Evolutionary conservation across 2,329 filamentous ascomycete species (phyloP), one percentile per base, ranked within the genome.

Genomic region (Calonectria pauciramosa): DNA sequence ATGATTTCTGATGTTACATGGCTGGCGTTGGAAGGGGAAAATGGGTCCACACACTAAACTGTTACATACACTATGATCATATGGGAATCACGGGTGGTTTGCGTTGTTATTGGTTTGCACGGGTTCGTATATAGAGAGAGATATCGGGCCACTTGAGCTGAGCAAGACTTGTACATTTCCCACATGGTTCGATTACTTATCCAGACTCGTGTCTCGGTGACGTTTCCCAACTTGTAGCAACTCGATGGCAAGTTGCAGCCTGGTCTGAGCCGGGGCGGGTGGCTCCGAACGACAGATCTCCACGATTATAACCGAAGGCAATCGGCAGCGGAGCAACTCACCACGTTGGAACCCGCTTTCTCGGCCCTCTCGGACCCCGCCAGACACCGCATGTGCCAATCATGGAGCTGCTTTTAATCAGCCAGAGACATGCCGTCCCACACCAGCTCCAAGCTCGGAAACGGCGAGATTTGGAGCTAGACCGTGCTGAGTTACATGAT

Each of bases 271-370:
- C 26, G 41, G 44, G 34, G 56, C 56, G 16, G 9, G 36, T 30
- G 23, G 56, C 56, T 41, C 56, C 56, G 23, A 28, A 41, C 56
- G 23, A 63, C 38, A 20, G 34, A 63, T 63, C 56, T 63, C 23
- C 56, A 63, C 32, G 56, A 63, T 41, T 28, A 63, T 38, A 63
- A 66, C 78, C 78, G 77, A 72, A 54, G 66, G 41, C 41, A 23
- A 38, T 76, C 75, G 78, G 77, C 66, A 63, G 67, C 71, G 72
- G 74, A 70, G 38, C 49, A 71, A 71, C 71, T 71, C 54, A 36
- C 30, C 54, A 41, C 32, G 56, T 36, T 72, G 69, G 68, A 47
- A 44, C 54, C 74, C 65, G 65, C 66, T 16, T 64, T 51, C 34
- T 74, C 52, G 63, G 63, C 26, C 52, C 52, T 23, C 59, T 51